Percentiles rank a stretch among this genome's conserved stretches.
These are phyloP conservation scores for Syncephalastrum monosporum DNA, from an alignment of 371 early-diverging fungal genomes.

Conservation along the genomic window DNA sequence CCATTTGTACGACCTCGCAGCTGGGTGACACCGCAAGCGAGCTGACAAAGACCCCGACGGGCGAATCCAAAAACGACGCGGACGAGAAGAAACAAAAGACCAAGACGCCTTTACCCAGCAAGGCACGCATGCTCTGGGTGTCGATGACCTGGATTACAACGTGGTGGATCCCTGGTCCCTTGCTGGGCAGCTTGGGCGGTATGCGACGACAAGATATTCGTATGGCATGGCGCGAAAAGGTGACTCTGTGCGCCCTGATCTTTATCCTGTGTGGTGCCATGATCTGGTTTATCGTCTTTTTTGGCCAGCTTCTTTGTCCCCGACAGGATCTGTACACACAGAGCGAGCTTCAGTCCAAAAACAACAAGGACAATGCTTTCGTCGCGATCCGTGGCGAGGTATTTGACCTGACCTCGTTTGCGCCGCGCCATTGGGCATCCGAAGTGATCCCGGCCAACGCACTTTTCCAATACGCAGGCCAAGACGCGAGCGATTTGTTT, in stretches of 20 bases:
- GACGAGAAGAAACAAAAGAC: constrained; percentile 7
- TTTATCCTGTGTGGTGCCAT: constrained; percentile 68
- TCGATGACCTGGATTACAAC: constrained; percentile 74
- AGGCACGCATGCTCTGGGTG: constrained; percentile 70
- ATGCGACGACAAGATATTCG: constrained; percentile 76
- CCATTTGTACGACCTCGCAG: constrained; percentile 24
- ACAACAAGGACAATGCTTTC: constrained; percentile 47
- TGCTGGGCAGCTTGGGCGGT: constrained; percentile 49
- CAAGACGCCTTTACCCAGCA: constrained; percentile 22
- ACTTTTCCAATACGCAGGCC: constrained; percentile 63
- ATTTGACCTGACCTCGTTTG: constrained; percentile 69
- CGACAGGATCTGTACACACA: constrained; percentile 67
- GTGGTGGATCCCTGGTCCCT: constrained; percentile 75
- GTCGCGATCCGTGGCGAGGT: constrained; percentile 73
- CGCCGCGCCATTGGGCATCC: constrained; percentile 55
- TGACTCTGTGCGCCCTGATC: constrained; percentile 83
- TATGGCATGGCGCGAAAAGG: constrained; percentile 93
- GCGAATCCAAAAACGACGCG: not conserved
- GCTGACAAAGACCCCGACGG: constrained; percentile 9
- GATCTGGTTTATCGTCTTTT: constrained; percentile 83
- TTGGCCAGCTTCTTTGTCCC: constrained; percentile 87
- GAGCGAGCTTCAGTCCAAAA: constrained; percentile 47
- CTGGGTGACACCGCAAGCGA: constrained; percentile 15
- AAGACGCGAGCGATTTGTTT: constrained; percentile 69
- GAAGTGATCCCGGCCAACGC: constrained; percentile 43